Evolutionary conservation across 208 protist species (phyloP), one percentile per base, ranked within the genome.

Genomic region (Leishmania major): DNA sequence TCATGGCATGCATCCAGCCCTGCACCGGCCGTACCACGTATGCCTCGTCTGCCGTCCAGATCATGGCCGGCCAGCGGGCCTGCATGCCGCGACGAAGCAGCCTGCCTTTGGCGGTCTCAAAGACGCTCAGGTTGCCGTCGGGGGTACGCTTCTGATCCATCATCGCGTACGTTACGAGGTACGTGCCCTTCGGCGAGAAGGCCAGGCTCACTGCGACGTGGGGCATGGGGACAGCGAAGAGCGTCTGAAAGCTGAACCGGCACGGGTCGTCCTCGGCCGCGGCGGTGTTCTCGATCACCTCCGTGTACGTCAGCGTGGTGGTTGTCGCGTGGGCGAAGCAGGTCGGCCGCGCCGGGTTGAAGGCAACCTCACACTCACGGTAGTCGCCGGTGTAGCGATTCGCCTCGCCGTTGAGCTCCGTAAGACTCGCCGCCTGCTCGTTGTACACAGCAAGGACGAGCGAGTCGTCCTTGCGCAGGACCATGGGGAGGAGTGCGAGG

Each of bases 261-360:
- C 35, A 53, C 22, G 45, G 43, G 57, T 87, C 77, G 64, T 77
- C 84, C 40, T 57, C 86, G 62, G 71, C 77, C 40, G 72, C 78
- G 43, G 79, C 66, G 37, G 69, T 51, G 78, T 75, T 75, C 79
- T 83, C 78, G 3, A 88, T 49, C 43, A 95, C 88, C 74, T 94
- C 87, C 69, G 88, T 90, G 88, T 92, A 95, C 35, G 88, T 89
- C 59, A 97, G 85, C 78, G 90, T 89, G 7, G 89, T 94, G 13
- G 93, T 94, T 7, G 88, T 93, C 31, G 92, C 94, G 82, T 97
- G 94, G n/a, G 92, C 94, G 75, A 96, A 97, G 67, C 73, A 80
- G 8, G 77, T 87, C n/a, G 82, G 76, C 7, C 80, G 70, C 10
- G 78, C 84, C 0, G 94, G 92, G 83, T 96, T 90, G 78, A 96